phyloP scores from a whole-genome alignment of 2,329 filamentous ascomycete genomes.

The Monilinia vaccinii-corymbosi region DNA sequence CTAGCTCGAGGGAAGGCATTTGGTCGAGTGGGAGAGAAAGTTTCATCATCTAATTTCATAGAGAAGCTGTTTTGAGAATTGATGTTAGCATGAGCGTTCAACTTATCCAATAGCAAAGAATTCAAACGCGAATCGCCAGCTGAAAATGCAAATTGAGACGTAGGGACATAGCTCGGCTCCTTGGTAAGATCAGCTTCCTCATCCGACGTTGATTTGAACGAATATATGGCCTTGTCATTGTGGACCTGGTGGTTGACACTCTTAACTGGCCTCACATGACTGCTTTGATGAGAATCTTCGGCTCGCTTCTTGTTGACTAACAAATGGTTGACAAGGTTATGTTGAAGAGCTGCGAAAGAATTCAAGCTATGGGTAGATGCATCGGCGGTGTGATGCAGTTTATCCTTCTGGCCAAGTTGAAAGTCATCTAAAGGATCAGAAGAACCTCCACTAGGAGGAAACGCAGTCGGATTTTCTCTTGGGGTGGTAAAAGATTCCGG shows the following conservation, averaged over 20 bases:
- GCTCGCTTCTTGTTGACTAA: conserved; percentile 18
- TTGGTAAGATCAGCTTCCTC: conserved; percentile 15
- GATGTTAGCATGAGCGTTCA: conserved; percentile 19
- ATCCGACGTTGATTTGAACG: conserved; percentile 9
- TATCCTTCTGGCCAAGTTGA: conserved; percentile 16
- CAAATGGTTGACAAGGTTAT: conserved; percentile 19
- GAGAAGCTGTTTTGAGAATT: conserved; percentile 28
- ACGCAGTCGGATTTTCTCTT: conserved; percentile 7
- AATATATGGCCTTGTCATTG: conserved; percentile 1
- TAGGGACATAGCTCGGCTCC: conserved; percentile 12
- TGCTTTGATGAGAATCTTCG: not conserved
- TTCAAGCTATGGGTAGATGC: conserved; percentile 13
- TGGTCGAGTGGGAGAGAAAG: conserved; percentile 32
- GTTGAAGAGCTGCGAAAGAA: conserved; percentile 22
- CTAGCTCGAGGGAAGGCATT: conserved; percentile 41
- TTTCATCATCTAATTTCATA: conserved; percentile 38
- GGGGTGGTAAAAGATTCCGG: conserved; percentile 9
- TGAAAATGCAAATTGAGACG: conserved; percentile 10
- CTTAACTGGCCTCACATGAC: not conserved
- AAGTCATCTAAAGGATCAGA: conserved; percentile 17
- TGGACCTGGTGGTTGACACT: not conserved
- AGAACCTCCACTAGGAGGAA: conserved; percentile 27
- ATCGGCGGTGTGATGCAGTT: not conserved
- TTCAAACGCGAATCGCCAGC: conserved; percentile 3
- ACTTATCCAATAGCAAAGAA: conserved; percentile 10